Conservation (phyloP, 225 moss, liverwort and hornwort species). For the Sphagnum tenellum region DNA sequence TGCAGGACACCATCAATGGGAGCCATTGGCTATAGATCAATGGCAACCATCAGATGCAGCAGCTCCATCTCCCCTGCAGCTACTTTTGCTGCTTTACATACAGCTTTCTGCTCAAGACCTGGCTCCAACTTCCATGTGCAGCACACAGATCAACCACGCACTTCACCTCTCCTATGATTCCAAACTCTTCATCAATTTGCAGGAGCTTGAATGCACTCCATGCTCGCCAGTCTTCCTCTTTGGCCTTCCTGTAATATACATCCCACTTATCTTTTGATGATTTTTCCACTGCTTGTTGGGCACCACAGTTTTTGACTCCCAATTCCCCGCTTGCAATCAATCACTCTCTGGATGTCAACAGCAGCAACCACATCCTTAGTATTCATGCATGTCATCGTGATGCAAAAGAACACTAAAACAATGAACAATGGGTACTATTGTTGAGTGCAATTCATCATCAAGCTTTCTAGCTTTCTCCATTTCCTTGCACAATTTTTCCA, state of each 20-base stretch:
- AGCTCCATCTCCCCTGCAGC: constrained; percentile 37
- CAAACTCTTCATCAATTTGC: constrained; percentile 93
- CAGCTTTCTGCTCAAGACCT: constrained; percentile 85
- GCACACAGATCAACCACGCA: constrained; percentile 93
- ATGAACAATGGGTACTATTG: too few relatives aligned
- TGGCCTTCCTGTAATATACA: constrained; percentile 94
- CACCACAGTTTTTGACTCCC: too few relatives aligned
- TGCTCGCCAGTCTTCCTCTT: constrained; percentile 97
- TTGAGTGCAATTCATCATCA: too few relatives aligned
- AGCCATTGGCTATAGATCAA: constrained; percentile 96
- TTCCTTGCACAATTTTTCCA: too few relatives aligned
- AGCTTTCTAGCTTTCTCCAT: too few relatives aligned
- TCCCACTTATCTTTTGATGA: constrained; percentile 67
- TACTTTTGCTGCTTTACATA: constrained; percentile 50
- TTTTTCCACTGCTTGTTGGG: constrained; percentile 26
- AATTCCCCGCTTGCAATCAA: too few relatives aligned
- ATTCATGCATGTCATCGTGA: too few relatives aligned
- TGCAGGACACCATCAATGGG: constrained; percentile 95
- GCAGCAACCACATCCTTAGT: too few relatives aligned
- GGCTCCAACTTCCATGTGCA: constrained; percentile 96
- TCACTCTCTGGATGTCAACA: too few relatives aligned
- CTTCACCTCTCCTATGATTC: constrained; percentile 68
- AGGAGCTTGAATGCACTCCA: constrained; percentile 92
- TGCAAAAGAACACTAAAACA: too few relatives aligned
- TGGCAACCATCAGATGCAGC: constrained; percentile 77